Percentiles rank a stretch among this genome's conserved stretches.
phyloP scores from a whole-genome alignment of 768 basidiomycete species.

The Leccinum longicurvipes region DNA sequence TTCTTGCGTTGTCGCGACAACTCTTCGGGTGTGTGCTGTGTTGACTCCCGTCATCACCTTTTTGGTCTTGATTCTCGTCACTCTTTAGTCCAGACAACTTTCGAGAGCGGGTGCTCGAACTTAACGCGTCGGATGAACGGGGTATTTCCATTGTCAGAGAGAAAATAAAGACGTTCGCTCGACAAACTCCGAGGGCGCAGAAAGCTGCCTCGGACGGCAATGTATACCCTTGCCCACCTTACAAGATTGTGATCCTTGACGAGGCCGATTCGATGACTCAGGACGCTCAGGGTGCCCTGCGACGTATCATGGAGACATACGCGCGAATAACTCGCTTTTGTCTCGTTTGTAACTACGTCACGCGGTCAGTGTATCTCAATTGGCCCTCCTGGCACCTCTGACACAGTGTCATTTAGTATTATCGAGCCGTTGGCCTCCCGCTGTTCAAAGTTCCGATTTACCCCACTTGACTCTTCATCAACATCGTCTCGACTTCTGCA shows the following conservation, averaged over 20 bases:
- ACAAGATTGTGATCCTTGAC: slow-evolving; percentile 97
- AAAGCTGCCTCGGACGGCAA: slow-evolving; percentile 70
- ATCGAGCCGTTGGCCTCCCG: slow-evolving; percentile 98
- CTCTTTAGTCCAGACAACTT: slow-evolving; percentile 87
- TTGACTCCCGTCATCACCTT: background rate
- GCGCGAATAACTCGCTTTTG: slow-evolving; percentile 97
- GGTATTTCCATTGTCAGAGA: slow-evolving; percentile 96
- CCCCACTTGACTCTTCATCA: slow-evolving; percentile 79
- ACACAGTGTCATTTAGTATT: slow-evolving; percentile 53
- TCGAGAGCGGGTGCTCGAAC: slow-evolving; percentile 85
- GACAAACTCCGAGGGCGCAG: slow-evolving; percentile 85
- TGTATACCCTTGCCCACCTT: slow-evolving; percentile 93
- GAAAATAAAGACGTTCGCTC: slow-evolving; percentile 97
- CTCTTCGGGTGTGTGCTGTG: slow-evolving; percentile 77
- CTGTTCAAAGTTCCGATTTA: slow-evolving; percentile 98
- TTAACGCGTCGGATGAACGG: slow-evolving; percentile 98
- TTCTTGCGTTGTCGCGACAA: slow-evolving; percentile 89
- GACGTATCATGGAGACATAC: slow-evolving; percentile 99
- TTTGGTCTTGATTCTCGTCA: background rate
- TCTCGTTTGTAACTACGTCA: slow-evolving; percentile 98
- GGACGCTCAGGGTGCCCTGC: slow-evolving; percentile 93
- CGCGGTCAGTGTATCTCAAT: slow-evolving; percentile 58
- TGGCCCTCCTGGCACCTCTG: background rate
- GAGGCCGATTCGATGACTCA: slow-evolving; percentile 99
- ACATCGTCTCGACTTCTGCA: slow-evolving; percentile 71